Percentiles rank a stretch among this genome's conserved stretches.
Conservation (phyloP, 1,284 basidiomycete species). For the Leccinum fuscescens region DNA sequence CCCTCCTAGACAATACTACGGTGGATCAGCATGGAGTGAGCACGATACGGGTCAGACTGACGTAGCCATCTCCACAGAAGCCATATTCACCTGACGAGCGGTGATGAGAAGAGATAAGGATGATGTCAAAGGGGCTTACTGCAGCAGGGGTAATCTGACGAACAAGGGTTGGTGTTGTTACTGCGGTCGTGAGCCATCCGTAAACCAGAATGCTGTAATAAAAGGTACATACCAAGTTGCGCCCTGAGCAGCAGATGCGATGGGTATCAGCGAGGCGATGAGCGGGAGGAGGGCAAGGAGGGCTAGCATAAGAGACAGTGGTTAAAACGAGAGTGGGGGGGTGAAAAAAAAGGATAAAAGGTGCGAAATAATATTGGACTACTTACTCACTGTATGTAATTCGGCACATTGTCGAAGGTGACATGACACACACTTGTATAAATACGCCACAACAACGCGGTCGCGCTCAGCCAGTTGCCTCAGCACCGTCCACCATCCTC, state of each 20-base stretch:
- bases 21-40: conserved; percentile 5
- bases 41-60: conserved; percentile 28
- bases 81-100: conserved; percentile 61
- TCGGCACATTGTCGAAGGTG: neutral
- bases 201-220: neutral
- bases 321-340: conserved; percentile 18
- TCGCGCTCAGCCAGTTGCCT: neutral
- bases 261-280: conserved; percentile 17
- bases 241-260: conserved; percentile 22
- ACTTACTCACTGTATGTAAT: neutral
- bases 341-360: neutral
- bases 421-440: conserved; percentile 9
- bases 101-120: conserved; percentile 1
- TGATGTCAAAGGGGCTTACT: conserved; percentile 40
- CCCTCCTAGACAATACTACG: conserved; percentile 75
- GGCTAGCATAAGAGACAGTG: conserved; percentile 21
- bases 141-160: conserved; percentile 65
- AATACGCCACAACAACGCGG: conserved; percentile 20
- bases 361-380: neutral
- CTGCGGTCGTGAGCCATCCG: conserved; percentile 31
- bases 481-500: neutral
- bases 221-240: conserved; percentile 27
- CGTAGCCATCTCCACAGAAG: conserved; percentile 62
- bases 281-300: conserved; percentile 21
- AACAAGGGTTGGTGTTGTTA: conserved; percentile 54